phyloP scores from a whole-genome alignment of 2,329 filamentous ascomycete species.

The Botrytis paeoniae region DNA sequence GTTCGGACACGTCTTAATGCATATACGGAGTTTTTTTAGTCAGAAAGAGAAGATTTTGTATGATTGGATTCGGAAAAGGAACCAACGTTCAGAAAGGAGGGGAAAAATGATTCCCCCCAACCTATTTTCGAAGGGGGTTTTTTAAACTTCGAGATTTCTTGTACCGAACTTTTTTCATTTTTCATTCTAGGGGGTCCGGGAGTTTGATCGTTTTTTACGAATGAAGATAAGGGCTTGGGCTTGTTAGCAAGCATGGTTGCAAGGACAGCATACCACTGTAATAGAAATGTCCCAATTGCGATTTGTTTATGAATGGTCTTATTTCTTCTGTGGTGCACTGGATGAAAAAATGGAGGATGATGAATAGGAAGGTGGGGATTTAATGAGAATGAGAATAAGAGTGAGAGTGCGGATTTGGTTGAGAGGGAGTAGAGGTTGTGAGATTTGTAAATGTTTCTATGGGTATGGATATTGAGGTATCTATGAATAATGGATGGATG shows the following conservation, averaged over 20 bases:
- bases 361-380: neutral
- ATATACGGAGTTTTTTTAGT: conserved; percentile 36
- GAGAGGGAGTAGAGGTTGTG: conserved; percentile 13
- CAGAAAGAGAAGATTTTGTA: conserved; percentile 25
- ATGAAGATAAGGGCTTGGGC: conserved; percentile 18
- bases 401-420: conserved; percentile 9
- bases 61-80: conserved; percentile 25
- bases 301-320: conserved; percentile 18
- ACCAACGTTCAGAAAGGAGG: conserved; percentile 18
- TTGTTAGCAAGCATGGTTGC: conserved; percentile 23
- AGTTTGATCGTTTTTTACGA: conserved; percentile 15
- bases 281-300: conserved; percentile 32
- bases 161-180: conserved; percentile 22
- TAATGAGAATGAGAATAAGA: conserved; percentile 21
- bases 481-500: neutral
- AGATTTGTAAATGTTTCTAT: conserved; percentile 4
- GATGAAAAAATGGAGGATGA: conserved; percentile 6
- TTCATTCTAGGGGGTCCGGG: conserved; percentile 17
- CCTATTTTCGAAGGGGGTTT: conserved; percentile 4
- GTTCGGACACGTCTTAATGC: conserved; percentile 34
- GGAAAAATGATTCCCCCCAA: conserved; percentile 8
- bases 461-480: neutral
- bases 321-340: conserved; percentile 1
- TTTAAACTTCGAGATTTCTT: conserved; percentile 28
- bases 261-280: conserved; percentile 30